Conservation (phyloP, 495 filamentous ascomycete species). For the Aspergillus bertholletiae region DNA sequence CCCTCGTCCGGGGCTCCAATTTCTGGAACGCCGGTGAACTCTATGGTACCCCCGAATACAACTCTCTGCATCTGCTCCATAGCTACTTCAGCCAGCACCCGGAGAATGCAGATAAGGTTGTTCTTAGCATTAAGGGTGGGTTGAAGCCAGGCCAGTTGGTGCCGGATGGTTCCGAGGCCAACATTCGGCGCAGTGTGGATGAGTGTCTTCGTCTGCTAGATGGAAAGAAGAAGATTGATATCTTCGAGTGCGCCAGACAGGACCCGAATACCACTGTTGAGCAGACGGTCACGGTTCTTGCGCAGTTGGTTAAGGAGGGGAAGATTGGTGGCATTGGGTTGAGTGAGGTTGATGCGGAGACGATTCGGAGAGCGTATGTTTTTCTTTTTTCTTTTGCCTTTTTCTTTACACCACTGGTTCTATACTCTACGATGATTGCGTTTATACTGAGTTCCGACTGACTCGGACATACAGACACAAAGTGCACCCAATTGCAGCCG, state of each 20-base stretch:
- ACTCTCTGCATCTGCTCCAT: constrained; percentile 56
- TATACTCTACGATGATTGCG: not conserved
- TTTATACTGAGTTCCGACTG: constrained; percentile 4
- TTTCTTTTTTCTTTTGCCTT: constrained; percentile 6
- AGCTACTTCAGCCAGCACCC: constrained; percentile 60
- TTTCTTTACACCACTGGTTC: not conserved
- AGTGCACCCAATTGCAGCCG: constrained; percentile 64
- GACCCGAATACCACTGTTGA: constrained; percentile 62
- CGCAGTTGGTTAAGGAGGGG: constrained; percentile 67
- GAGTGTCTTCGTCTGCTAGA: constrained; percentile 53
- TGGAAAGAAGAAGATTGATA: constrained; percentile 76
- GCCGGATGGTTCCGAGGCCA: constrained; percentile 59
- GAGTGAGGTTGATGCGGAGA: constrained; percentile 68
- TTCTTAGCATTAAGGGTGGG: constrained; percentile 60
- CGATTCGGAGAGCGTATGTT: constrained; percentile 64
- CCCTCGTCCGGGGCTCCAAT: constrained; percentile 63
- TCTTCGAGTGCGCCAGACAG: constrained; percentile 74
- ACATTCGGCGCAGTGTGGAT: constrained; percentile 64
- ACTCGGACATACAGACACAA: constrained; percentile 39
- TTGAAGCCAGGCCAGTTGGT: constrained; percentile 26
- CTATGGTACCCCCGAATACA: constrained; percentile 69
- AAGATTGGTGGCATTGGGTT: constrained; percentile 76
- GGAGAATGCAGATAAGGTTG: constrained; percentile 55
- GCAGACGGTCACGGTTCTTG: constrained; percentile 51
- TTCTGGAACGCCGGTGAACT: constrained; percentile 83